These are phyloP conservation scores for Cairneyella variabilis DNA, from an alignment of 495 filamentous ascomycete species.

Conservation along the genomic window DNA sequence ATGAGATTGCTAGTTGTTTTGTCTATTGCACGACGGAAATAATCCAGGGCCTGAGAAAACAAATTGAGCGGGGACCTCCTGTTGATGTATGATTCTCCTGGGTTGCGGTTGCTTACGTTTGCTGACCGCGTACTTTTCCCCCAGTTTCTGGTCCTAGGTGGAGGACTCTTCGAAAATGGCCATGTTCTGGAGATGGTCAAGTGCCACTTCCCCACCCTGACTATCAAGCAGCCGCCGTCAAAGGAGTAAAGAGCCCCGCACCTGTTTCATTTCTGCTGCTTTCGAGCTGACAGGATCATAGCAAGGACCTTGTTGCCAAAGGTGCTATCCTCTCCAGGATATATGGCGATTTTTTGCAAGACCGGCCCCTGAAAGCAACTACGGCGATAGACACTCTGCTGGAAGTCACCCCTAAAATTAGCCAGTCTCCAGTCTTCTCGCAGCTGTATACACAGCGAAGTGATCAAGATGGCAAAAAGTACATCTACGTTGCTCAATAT, in stretches of 20 bases:
- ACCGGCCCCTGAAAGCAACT: not conserved
- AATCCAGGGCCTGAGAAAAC: not conserved
- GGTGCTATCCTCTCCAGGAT: not conserved
- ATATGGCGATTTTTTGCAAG: not conserved
- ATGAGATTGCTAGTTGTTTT: conserved; percentile 3
- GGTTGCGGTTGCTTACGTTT: not conserved
- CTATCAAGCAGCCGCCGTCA: not conserved
- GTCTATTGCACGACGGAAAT: not conserved
- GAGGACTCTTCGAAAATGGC: not conserved
- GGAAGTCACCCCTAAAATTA: not conserved
- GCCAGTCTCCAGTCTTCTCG: not conserved
- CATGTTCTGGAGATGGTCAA: not conserved
- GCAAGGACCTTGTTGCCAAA: conserved; percentile 7
- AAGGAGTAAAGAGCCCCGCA: too few species aligned
- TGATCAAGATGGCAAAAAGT: not conserved
- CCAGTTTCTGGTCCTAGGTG: conserved; percentile 6
- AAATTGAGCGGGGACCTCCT: not conserved
- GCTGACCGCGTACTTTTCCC: not conserved
- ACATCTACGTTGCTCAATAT: not conserved
- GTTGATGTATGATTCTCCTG: not conserved
- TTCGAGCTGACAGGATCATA: too few species aligned
- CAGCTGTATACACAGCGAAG: not conserved
- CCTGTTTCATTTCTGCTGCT: too few species aligned
- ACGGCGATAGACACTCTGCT: not conserved
- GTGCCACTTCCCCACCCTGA: not conserved